Evolutionary conservation across 2,329 filamentous ascomycete genomes (phyloP).

Genomic region (Fusarium anthophilum): DNA sequence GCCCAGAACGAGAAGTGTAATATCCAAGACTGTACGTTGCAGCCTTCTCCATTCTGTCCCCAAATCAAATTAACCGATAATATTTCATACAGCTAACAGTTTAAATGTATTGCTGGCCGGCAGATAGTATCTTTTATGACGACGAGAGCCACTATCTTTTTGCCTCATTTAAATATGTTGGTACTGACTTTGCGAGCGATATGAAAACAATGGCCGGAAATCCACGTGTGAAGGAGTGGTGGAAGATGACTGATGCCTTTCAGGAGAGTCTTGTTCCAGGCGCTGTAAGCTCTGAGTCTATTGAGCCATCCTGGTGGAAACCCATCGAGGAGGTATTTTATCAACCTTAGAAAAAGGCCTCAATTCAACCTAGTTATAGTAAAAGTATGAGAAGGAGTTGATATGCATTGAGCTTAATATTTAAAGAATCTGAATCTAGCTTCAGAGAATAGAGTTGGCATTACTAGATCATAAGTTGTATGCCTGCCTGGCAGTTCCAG

Average conservation of each 20-base stretch:
- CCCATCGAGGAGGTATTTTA: not conserved
- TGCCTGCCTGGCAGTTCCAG: not conserved
- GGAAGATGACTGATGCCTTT: not conserved
- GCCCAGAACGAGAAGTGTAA: not conserved
- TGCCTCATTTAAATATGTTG: not conserved
- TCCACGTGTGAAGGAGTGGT: not conserved
- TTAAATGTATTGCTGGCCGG: accelerated
- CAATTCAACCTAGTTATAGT: accelerated
- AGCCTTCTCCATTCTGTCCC: not conserved
- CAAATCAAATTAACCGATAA: accelerated
- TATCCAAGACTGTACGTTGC: not conserved
- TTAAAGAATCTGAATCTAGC: too few relatives aligned
- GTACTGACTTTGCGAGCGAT: not conserved
- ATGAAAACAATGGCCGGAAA: not conserved
- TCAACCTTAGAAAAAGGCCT: not conserved
- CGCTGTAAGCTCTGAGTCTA: not conserved
- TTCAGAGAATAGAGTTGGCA: not conserved
- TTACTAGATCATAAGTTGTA: not conserved
- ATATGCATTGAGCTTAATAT: not conserved
- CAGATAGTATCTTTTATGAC: not conserved
- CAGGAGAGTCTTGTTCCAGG: not conserved
- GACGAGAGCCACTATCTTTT: not conserved
- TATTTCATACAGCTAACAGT: not conserved
- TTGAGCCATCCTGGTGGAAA: not conserved
- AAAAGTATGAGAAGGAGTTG: accelerated